These are phyloP conservation scores for Bonia amplexicaulis DNA, from an alignment of 176 grass and related monocot species.

Conservation along the genomic window DNA sequence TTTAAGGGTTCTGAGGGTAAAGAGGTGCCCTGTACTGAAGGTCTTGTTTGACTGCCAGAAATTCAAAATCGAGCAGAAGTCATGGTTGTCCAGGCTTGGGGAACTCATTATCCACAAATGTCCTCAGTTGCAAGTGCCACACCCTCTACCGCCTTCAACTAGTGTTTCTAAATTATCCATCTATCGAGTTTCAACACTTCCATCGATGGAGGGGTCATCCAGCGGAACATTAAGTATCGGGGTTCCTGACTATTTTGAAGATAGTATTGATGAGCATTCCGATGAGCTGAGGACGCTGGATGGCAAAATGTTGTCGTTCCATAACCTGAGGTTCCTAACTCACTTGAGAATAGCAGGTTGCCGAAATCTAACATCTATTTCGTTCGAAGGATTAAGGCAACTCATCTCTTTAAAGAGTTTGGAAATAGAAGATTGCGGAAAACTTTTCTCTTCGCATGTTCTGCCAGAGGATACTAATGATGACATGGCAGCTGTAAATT, in stretches of 20 bases:
- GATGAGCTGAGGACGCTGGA: not conserved
- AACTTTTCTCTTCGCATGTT: too few species aligned
- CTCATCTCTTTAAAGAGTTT: too few species aligned
- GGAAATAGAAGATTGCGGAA: rapidly evolving
- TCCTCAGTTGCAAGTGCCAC: not conserved
- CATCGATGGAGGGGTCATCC: not conserved
- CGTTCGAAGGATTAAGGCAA: too few species aligned
- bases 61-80: not conserved
- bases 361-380: too few species aligned
- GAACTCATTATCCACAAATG: not conserved
- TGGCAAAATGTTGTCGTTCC: slow-evolving; percentile 4
- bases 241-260: too few species aligned
- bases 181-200: not conserved
- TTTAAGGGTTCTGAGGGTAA: slow-evolving; percentile 9
- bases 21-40: not conserved
- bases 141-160: slow-evolving; percentile 22
- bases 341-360: too few species aligned
- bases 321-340: not conserved
- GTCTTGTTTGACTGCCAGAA: not conserved
- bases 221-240: not conserved
- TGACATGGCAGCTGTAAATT: too few species aligned
- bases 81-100: not conserved
- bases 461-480: too few species aligned
- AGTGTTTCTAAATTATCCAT: not conserved
- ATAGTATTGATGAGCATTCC: too few species aligned